A percentile compares a stretch with the other conserved stretches of the same genome.
Conservation (phyloP, 345 rosid species). For the Populus tremula region DNA sequence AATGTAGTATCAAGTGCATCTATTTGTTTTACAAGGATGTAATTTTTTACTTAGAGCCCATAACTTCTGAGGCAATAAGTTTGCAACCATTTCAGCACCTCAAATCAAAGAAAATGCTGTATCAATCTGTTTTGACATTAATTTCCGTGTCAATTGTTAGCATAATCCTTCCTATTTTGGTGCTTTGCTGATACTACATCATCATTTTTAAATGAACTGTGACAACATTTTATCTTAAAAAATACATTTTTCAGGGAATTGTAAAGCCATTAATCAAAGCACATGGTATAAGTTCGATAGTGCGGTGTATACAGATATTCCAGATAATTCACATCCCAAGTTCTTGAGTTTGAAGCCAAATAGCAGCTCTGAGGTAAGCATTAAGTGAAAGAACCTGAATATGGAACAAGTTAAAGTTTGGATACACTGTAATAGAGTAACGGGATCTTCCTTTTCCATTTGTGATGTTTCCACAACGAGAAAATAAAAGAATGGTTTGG, state of each 20-base stretch:
- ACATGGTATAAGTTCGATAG: conserved; percentile 20
- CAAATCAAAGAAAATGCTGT: not conserved
- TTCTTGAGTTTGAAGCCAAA: conserved; percentile 23
- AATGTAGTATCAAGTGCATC: not conserved
- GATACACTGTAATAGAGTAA: not conserved
- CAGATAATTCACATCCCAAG: conserved; percentile 23
- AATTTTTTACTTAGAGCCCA: not conserved
- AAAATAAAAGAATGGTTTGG: not conserved
- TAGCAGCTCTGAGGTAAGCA: conserved; percentile 40
- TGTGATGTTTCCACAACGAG: not conserved
- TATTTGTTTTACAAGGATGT: not conserved
- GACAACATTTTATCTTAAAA: not conserved
- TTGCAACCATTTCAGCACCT: not conserved
- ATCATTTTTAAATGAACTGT: not conserved
- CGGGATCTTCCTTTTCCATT: not conserved
- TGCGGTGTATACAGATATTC: not conserved
- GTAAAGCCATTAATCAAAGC: conserved; percentile 36
- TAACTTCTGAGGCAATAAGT: not conserved
- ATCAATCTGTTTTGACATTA: not conserved
- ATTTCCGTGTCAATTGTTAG: not conserved
- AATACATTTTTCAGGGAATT: conserved; percentile 30
- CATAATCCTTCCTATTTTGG: not conserved
- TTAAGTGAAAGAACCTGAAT: conserved; percentile 11
- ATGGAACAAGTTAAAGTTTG: conserved; percentile 5
- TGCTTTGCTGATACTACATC: not conserved